Evolutionary conservation across 129 eudicot species (phyloP).

Genomic region (Calendula officinalis): DNA sequence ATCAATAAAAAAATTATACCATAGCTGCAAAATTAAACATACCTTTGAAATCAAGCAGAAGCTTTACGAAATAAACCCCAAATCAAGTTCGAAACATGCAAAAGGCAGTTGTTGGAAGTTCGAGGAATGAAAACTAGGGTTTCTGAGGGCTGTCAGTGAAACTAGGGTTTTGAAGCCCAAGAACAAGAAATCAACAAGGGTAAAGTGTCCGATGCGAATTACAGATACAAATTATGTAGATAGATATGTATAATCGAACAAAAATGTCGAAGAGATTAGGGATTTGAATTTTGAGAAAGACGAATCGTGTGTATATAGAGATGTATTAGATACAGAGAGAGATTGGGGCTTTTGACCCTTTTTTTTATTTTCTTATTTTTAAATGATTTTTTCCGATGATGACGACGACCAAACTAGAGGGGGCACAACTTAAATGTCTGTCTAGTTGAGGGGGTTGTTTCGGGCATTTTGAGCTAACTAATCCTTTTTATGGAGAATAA

Average conservation of each 20-base stretch:
- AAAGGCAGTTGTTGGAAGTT: conserved; percentile 22
- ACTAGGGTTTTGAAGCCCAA: conserved; percentile 34
- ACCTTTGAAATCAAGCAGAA: conserved; percentile 43
- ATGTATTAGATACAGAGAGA: conserved; percentile 41
- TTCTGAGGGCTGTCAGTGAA: conserved; percentile 41
- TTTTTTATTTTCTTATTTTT: conserved; percentile 1
- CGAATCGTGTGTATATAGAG: conserved; percentile 38
- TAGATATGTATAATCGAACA: conserved; percentile 19
- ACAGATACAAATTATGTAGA: conserved; percentile 16
- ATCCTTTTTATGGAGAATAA: neutral
- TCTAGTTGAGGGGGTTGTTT: conserved; percentile 4
- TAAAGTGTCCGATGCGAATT: conserved; percentile 23
- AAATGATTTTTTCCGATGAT: conserved; percentile 21
- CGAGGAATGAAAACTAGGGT: conserved; percentile 48
- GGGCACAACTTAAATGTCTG: neutral
- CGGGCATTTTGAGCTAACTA: neutral
- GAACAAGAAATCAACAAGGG: conserved; percentile 28
- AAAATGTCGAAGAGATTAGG: conserved; percentile 37
- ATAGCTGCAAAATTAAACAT: conserved; percentile 23
- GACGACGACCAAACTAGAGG: conserved; percentile 31
- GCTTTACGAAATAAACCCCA: conserved; percentile 19
- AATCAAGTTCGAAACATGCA: conserved; percentile 41
- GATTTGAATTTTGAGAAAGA: conserved; percentile 37
- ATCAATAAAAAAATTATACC: conserved; percentile 6
- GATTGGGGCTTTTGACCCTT: conserved; percentile 55